Evolutionary conservation across 768 basidiomycete genomes (phyloP), one percentile per base, ranked within the genome.

Genomic region (Termitomyces sp.): DNA sequence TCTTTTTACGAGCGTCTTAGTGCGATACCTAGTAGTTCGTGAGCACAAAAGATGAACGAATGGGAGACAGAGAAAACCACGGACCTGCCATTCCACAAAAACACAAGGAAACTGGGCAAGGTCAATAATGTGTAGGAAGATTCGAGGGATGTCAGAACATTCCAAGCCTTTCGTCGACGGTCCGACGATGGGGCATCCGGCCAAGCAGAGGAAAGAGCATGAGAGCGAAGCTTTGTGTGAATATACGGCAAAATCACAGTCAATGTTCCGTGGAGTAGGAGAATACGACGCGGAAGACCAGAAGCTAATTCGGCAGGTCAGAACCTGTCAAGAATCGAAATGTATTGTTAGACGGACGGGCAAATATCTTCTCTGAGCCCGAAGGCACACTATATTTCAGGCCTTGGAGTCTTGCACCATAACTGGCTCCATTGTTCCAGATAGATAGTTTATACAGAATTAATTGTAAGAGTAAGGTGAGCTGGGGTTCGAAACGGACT

Each of bases 111-210:
- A 67, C 88, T 95, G n/a, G 82, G 61, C 34, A 96, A 77, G 34
- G 85, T 81, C 47, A 89, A 71, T 15, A 85, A 71, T 5, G 84
- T 79, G 62, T 93, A 85, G 0, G 79, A 68, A 5, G 89, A 86
- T 77, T 96, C 94, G 1, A 88, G 64, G 46, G 81, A 80, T 15
- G 82, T 82, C 12, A 96, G 76, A 0, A 80, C 54, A 57, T 83
- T 83, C 94, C 94, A 96, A 49, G 84, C 80, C 70, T 82, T 86
- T 38, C 89, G 84, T 45, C 91, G 81, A 63, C 77, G 77, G 73
- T 95, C 91, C 48, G 85, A 87, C 34, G 88, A 85, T 2, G 94
- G 95, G 3, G 90, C 84, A 71, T 97, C 95, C 1, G 94, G 94
- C 95, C 95, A 97, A 47, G 94, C 87, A 63, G 79, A 79, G 2